These are phyloP conservation scores for Lentithecium fluviatile DNA, from an alignment of 495 filamentous ascomycete species.

Conservation along the genomic window DNA sequence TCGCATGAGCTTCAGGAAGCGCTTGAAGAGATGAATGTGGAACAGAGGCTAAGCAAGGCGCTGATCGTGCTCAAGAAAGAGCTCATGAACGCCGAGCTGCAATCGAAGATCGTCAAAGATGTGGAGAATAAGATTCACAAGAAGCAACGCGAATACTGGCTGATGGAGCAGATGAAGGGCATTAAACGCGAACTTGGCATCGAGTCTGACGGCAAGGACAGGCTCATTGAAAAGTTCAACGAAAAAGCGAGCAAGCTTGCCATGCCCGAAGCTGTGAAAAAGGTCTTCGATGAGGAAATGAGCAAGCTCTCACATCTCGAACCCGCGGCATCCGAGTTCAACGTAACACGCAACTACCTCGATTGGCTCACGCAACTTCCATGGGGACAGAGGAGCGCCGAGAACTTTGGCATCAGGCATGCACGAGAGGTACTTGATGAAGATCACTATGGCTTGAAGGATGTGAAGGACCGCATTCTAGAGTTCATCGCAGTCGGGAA, in stretches of 20 bases:
- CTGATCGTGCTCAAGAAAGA: slow-evolving; percentile 94
- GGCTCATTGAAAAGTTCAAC: slow-evolving; percentile 87
- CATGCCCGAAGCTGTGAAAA: slow-evolving; percentile 94
- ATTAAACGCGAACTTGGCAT: slow-evolving; percentile 93
- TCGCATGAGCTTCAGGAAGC: slow-evolving; percentile 90
- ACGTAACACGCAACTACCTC: slow-evolving; percentile 98
- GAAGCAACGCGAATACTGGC: slow-evolving; percentile 95
- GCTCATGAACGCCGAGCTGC: slow-evolving; percentile 93
- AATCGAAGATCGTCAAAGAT: slow-evolving; percentile 96
- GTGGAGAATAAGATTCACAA: slow-evolving; percentile 98
- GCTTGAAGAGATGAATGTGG: slow-evolving; percentile 82
- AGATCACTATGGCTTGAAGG: slow-evolving; percentile 95
- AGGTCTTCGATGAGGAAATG: slow-evolving; percentile 97
- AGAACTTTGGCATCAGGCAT: slow-evolving; percentile 93
- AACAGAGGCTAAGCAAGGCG: slow-evolving; percentile 85
- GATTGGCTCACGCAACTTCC: slow-evolving; percentile 99
- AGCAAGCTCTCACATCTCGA: slow-evolving; percentile 93
- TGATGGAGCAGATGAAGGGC: slow-evolving; percentile 99
- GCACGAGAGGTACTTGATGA: slow-evolving; percentile 91
- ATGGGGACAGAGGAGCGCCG: slow-evolving; percentile 92
- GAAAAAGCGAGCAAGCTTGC: slow-evolving; percentile 91
- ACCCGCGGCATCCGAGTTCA: slow-evolving; percentile 94
- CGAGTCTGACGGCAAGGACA: slow-evolving; percentile 96
- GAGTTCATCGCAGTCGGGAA: slow-evolving; percentile 99
- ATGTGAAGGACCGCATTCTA: slow-evolving; percentile 97